Conservation (phyloP, 169 alveolate species). For the Cryptosporidium sp. region DNA sequence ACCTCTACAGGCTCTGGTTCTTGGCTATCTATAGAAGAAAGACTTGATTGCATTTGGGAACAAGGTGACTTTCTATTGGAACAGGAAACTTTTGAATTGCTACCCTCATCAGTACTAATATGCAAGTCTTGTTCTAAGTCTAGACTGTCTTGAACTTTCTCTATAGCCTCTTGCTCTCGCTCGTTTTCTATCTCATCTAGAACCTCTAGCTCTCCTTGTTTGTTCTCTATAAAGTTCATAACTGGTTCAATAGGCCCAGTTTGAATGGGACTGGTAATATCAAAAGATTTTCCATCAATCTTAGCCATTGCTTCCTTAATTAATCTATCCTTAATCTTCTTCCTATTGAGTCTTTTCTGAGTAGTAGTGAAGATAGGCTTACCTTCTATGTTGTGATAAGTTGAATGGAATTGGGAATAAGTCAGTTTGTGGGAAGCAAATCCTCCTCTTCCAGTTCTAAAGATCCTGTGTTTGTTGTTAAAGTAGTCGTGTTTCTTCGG, state of each 20-base stretch:
- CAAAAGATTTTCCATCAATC: background rate
- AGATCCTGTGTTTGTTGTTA: constrained; percentile 62
- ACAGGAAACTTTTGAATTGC: background rate
- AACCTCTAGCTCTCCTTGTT: constrained; percentile 23
- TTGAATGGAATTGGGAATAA: constrained; percentile 45
- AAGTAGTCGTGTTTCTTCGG: constrained; percentile 66
- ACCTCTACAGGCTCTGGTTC: background rate
- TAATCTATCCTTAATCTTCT: constrained; percentile 34
- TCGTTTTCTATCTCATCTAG: constrained; percentile 36
- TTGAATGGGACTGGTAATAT: background rate
- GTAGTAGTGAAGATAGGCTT: constrained; percentile 65
- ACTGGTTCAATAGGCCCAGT: background rate
- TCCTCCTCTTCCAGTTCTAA: constrained; percentile 76
- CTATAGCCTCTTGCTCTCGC: constrained; percentile 2
- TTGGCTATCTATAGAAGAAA: background rate
- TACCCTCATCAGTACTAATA: background rate
- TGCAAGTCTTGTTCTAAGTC: background rate
- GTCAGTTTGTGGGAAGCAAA: constrained; percentile 73
- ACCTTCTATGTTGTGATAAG: constrained; percentile 70
- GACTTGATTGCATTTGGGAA: background rate
- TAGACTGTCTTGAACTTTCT: constrained; percentile 1
- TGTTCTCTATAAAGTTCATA: background rate
- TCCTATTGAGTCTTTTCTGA: constrained; percentile 61
- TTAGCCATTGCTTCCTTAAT: constrained; percentile 49
- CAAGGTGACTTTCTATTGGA: background rate